These are phyloP conservation scores for Chlorella sp. DNA, from an alignment of 139 green algal species.

Conservation along the genomic window DNA sequence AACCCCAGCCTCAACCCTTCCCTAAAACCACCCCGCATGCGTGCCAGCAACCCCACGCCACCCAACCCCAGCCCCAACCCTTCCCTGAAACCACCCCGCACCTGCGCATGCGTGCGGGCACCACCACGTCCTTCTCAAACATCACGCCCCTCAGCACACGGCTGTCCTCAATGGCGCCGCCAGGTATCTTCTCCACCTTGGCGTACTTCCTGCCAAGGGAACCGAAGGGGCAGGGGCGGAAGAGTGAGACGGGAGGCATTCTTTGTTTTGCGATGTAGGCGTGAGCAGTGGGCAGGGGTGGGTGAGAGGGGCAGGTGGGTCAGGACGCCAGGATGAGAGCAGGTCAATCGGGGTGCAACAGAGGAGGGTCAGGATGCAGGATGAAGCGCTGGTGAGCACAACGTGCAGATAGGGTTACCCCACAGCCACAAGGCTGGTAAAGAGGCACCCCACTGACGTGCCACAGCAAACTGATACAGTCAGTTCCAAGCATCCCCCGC, in stretches of 20 bases:
- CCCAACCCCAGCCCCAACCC: neutral
- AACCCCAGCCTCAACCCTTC: no score
- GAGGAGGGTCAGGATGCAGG: neutral
- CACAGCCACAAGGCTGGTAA: neutral
- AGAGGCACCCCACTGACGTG: neutral
- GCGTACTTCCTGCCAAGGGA: conserved; percentile 28
- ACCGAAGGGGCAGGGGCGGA: neutral
- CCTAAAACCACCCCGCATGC: conserved; percentile 99
- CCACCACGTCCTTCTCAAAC: conserved; percentile 99
- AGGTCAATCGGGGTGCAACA: neutral
- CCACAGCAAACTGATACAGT: neutral
- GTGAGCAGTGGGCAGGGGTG: no score
- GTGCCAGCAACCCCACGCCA: conserved; percentile 95
- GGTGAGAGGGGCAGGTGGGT: no score
- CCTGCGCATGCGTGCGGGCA: conserved; percentile 93
- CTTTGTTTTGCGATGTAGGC: no score
- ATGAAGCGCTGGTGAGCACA: neutral
- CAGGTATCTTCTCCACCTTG: conserved; percentile 98
- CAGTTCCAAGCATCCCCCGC: neutral
- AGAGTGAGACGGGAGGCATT: no score
- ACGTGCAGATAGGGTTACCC: neutral
- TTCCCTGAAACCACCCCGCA: neutral
- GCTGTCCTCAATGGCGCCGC: conserved; percentile 86
- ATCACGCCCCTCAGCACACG: conserved; percentile 94
- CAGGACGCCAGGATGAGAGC: no score